Evolutionary conservation across 2,329 filamentous ascomycete genomes (phyloP).

Genomic region (Penicillium fuscoglaucum): DNA sequence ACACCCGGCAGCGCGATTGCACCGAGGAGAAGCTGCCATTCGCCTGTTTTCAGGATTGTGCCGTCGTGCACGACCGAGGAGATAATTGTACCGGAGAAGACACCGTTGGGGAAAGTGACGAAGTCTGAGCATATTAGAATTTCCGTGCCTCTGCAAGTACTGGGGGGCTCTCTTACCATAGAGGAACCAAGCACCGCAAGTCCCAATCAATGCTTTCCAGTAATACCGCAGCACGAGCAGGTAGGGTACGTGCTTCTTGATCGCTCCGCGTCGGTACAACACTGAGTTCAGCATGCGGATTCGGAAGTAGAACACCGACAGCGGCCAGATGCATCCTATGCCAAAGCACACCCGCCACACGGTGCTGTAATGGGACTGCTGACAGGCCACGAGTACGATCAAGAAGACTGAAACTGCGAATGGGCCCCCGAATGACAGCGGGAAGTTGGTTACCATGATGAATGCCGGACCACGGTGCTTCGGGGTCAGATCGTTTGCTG

Average conservation of each 20-base stretch:
- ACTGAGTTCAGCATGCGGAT: constrained; percentile 55
- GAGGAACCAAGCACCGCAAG: constrained; percentile 58
- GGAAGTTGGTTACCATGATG: constrained; percentile 51
- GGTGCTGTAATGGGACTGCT: constrained; percentile 39
- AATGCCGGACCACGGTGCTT: constrained; percentile 46
- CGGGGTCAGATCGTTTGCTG: constrained; percentile 49
- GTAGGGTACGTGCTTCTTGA: constrained; percentile 55
- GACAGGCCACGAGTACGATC: constrained; percentile 46
- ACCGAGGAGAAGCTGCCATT: constrained; percentile 50
- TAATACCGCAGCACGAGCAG: constrained; percentile 54
- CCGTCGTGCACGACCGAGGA: constrained; percentile 40
- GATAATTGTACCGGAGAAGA: constrained; percentile 50
- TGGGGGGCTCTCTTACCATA: constrained; percentile 35
- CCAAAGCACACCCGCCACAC: constrained; percentile 54
- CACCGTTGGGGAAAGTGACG: constrained; percentile 52
- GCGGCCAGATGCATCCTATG: constrained; percentile 52
- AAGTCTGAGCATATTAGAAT: constrained; percentile 21
- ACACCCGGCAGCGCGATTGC: constrained; percentile 51
- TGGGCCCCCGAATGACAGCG: constrained; percentile 43
- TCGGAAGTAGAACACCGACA: constrained; percentile 59
- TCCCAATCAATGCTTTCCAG: constrained; percentile 56
- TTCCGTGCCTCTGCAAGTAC: background rate
- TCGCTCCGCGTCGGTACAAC: constrained; percentile 55
- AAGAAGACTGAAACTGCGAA: constrained; percentile 50
- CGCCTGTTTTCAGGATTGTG: constrained; percentile 46